Conservation (phyloP, 2,329 filamentous ascomycete species). For the Epichloe amarillans region DNA sequence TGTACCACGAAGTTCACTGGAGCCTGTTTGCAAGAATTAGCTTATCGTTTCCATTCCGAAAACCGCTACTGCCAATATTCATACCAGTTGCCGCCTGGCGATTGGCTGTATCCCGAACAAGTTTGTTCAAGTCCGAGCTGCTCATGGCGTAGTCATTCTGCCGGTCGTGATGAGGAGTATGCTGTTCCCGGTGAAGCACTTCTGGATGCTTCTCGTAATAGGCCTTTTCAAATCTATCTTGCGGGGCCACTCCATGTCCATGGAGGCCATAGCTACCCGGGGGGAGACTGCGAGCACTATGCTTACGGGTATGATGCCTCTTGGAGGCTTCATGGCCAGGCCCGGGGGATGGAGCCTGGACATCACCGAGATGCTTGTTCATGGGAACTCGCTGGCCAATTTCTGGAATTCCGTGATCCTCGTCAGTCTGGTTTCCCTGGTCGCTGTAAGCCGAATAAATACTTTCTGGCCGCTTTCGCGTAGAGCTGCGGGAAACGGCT, state of each 20-base stretch:
- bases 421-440: slow-evolving; percentile 40
- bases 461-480: slow-evolving; percentile 54
- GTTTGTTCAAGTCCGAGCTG: slow-evolving; percentile 78
- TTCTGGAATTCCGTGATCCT: slow-evolving; percentile 81
- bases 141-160: slow-evolving; percentile 69
- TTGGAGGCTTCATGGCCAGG: slow-evolving; percentile 33
- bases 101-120: slow-evolving; percentile 60
- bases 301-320: slow-evolving; percentile 54
- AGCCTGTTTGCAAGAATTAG: slow-evolving; percentile 34
- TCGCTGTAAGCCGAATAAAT: slow-evolving; percentile 38
- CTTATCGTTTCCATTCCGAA: slow-evolving; percentile 3
- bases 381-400: slow-evolving; percentile 90
- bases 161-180: slow-evolving; percentile 39
- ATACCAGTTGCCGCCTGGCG: slow-evolving; percentile 31
- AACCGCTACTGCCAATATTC: background rate
- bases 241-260: slow-evolving; percentile 63
- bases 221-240: slow-evolving; percentile 75
- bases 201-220: slow-evolving; percentile 93
- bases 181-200: slow-evolving; percentile 59
- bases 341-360: slow-evolving; percentile 77
- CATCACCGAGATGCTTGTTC: slow-evolving; percentile 83
- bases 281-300: slow-evolving; percentile 60
- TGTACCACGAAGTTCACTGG: slow-evolving; percentile 51
- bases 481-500: slow-evolving; percentile 32
- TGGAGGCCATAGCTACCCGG: slow-evolving; percentile 89